Percentiles rank a stretch among this genome's conserved stretches.
These are phyloP conservation scores for Drosera capensis DNA, from an alignment of 148 eudicot genomes.

Conservation along the genomic window DNA sequence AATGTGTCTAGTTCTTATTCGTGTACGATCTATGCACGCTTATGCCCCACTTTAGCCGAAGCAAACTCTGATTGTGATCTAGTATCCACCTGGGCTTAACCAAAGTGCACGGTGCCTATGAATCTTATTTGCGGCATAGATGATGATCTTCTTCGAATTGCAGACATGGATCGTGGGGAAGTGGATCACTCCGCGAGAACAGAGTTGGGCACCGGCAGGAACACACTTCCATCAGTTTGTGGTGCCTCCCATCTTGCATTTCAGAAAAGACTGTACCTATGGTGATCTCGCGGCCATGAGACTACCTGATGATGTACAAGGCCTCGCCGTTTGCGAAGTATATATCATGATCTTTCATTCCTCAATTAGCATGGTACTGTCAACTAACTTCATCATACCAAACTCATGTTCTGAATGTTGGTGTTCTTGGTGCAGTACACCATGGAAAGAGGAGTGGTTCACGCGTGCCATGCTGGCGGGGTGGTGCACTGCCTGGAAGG, in stretches of 20 bases:
- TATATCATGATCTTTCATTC: too few species aligned
- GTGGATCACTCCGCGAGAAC: constrained; percentile 70
- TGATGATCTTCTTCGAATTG: too few species aligned
- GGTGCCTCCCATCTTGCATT: constrained; percentile 53
- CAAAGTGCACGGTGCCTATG: too few species aligned
- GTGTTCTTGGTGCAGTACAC: constrained; percentile 58
- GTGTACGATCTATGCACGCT: too few species aligned
- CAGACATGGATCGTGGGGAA: constrained; percentile 81
- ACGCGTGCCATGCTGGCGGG: constrained; percentile 86
- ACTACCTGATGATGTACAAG: constrained; percentile 49
- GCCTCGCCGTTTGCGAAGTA: constrained; percentile 65
- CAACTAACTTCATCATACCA: too few species aligned
- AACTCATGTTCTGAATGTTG: too few species aligned
- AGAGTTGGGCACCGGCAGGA: constrained; percentile 59
- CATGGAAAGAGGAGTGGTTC: constrained; percentile 68
- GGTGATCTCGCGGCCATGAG: constrained; percentile 78
- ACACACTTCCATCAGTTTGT: constrained; percentile 78
- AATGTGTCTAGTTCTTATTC: too few species aligned
- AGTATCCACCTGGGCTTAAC: too few species aligned
- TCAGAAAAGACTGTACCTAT: constrained; percentile 60
- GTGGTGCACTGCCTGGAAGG: constrained; percentile 56
- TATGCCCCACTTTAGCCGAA: too few species aligned
- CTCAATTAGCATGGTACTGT: too few species aligned
- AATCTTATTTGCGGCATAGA: too few species aligned
- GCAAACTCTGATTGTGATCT: too few species aligned